Base-by-base conservation (phyloP, 192 early-diverging fungal species). In the Backusella luteola region DNA sequence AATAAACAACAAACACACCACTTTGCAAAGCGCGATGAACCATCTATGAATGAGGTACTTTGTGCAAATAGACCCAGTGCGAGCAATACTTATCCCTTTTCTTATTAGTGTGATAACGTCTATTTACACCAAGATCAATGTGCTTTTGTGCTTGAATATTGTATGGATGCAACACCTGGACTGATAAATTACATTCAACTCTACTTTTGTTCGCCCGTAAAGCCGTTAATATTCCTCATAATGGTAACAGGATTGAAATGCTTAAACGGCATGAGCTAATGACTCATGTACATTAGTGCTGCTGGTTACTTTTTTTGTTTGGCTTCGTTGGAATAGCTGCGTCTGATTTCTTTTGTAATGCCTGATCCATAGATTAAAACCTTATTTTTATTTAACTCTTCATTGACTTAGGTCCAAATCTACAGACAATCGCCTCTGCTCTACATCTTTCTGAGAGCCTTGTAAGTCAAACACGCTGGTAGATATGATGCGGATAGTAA, bases 391-490 rank as follows among this genome's bases (percentile, higher is more conserved):
- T 14, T n/a, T 49, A 73, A 34, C n/a, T 71, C 29, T 14, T 34
- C 6, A 34, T 5, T 35, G 34, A 21, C 21, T 67, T 74, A 89
- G 88, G 91, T 73, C 94, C 96, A 8, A 98, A 98, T 74, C 89
- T 99, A 66, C 89, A 87, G 73, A 92, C 92, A 0, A 91, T 97
- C 72, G 88, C 94, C 6, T 81, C 86, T 71, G 85, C 89, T 59
- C 76, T 99, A 35, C 85, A 86, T 66, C 79, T 99, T 36, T 93
- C 94, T 2, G 96, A 99, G 77, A 93, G 92, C 67, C 87, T 98
- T 81, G 88, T 87, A 84, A 74, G 77, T 76, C 26, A 26, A 11
- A 3, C 29, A 63, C 29, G 7, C 1, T 53, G 3, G 23, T 11
- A 11, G 21, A 29, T 63, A 63, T 29, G 9, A 29, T 7, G 12